phyloP scores from a whole-genome alignment of 345 rosid genomes.

The Mangifera indica region DNA sequence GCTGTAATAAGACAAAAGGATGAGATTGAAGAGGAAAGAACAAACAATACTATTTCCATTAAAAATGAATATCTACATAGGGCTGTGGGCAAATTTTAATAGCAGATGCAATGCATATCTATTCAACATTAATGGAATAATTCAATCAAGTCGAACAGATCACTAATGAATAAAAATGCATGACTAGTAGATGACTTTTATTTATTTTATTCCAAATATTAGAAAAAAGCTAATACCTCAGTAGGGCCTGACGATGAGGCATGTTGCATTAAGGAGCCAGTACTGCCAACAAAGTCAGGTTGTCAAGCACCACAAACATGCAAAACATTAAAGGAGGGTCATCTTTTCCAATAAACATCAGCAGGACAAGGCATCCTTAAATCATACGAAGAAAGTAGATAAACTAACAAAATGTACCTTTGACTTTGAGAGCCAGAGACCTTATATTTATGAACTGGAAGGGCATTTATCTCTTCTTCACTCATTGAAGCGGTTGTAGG shows the following conservation, averaged over 20 bases:
- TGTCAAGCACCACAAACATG: slow-evolving; percentile 8
- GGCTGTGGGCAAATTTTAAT: not conserved
- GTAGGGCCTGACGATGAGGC: slow-evolving; percentile 54
- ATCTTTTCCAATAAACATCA: not conserved
- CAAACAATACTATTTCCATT: not conserved
- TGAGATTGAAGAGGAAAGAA: not conserved
- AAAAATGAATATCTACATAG: not conserved
- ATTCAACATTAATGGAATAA: not conserved
- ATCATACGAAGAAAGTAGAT: not conserved
- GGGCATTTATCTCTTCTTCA: slow-evolving; percentile 91
- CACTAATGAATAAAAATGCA: not conserved
- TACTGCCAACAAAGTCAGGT: slow-evolving; percentile 38
- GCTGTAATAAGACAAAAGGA: not conserved
- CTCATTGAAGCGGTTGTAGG: slow-evolving; percentile 70
- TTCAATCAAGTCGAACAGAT: not conserved
- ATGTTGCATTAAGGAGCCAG: slow-evolving; percentile 44
- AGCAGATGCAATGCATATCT: not conserved
- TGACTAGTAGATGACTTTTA: not conserved
- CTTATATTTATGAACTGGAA: slow-evolving; percentile 87
- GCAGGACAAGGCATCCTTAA: not conserved
- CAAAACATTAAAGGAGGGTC: not conserved
- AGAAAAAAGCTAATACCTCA: slow-evolving; percentile 44
- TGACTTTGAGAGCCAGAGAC: slow-evolving; percentile 47
- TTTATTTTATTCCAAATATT: not conserved
- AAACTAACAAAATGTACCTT: slow-evolving; percentile 28